A percentile compares a stretch with the other conserved stretches of the same genome.
phyloP scores from a whole-genome alignment of 129 eudicot genomes.

The Pittosporum tobira region DNA sequence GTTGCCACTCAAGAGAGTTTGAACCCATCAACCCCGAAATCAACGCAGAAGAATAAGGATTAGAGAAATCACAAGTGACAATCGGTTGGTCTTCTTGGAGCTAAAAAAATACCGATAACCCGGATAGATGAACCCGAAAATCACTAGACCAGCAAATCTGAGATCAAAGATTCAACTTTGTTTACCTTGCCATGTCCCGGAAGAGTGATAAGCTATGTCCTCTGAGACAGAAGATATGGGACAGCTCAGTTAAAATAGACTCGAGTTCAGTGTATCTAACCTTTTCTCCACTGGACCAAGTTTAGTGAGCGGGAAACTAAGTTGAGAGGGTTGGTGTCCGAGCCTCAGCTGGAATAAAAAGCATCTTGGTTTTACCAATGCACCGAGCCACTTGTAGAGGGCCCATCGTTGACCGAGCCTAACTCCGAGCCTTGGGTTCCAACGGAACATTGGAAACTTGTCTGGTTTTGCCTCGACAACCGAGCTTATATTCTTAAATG shows the following conservation, averaged over 20 bases:
- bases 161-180: not conserved
- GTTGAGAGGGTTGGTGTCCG: slow-evolving; percentile 1
- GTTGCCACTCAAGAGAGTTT: slow-evolving; percentile 3
- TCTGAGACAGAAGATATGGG: slow-evolving; percentile 6
- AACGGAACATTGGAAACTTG: not conserved
- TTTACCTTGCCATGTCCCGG: slow-evolving; percentile 26
- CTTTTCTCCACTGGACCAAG: slow-evolving; percentile 26
- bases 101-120: not conserved
- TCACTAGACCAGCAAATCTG: not conserved
- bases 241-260: not conserved
- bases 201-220: not conserved
- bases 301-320: slow-evolving; percentile 34
- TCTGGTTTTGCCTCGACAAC: not conserved
- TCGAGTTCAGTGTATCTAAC: too few relatives aligned
- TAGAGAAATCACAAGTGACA: not conserved
- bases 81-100: not conserved
- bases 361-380: not conserved
- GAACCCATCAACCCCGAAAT: not conserved
- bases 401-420: slow-evolving; percentile 34
- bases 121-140: not conserved
- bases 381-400: too few relatives aligned
- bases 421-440: slow-evolving; percentile 29
- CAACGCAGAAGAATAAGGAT: not conserved
- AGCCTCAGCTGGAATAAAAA: not conserved
- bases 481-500: not conserved